Conservation (phyloP, 192 early-diverging fungal species). For the Entomortierella beljakovae region DNA sequence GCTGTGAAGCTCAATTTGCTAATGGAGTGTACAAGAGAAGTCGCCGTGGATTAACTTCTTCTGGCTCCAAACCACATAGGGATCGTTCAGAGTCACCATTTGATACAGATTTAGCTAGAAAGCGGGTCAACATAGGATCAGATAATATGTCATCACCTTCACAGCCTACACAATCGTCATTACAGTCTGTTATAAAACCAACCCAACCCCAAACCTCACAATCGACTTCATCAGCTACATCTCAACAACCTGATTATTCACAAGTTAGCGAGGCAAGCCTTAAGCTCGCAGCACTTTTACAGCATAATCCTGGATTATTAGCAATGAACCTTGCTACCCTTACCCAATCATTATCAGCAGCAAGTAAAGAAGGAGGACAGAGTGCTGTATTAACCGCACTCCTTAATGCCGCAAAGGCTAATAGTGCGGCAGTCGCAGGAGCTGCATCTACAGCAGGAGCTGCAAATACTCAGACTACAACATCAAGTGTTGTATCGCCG, state of each 20-base stretch:
- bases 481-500: neutral
- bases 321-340: constrained; percentile 30
- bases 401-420: constrained; percentile 43
- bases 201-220: neutral
- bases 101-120: constrained; percentile 35
- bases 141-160: neutral
- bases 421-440: constrained; percentile 2
- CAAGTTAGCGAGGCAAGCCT: constrained; percentile 48
- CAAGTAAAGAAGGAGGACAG: constrained; percentile 42
- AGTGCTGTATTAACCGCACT: constrained; percentile 26
- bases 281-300: constrained; percentile 37
- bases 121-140: constrained; percentile 36
- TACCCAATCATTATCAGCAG: constrained; percentile 32
- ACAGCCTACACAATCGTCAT: neutral
- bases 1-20: constrained; percentile 71
- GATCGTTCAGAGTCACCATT: constrained; percentile 41
- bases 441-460: neutral
- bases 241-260: constrained; percentile 22
- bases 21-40: constrained; percentile 80
- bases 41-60: constrained; percentile 59
- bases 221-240: neutral
- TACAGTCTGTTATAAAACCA: constrained; percentile 1
- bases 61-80: constrained; percentile 29
- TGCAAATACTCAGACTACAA: neutral
- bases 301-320: constrained; percentile 42